phyloP scores from a whole-genome alignment of 352 stramenopile species.

The Phytophthora multivora region DNA sequence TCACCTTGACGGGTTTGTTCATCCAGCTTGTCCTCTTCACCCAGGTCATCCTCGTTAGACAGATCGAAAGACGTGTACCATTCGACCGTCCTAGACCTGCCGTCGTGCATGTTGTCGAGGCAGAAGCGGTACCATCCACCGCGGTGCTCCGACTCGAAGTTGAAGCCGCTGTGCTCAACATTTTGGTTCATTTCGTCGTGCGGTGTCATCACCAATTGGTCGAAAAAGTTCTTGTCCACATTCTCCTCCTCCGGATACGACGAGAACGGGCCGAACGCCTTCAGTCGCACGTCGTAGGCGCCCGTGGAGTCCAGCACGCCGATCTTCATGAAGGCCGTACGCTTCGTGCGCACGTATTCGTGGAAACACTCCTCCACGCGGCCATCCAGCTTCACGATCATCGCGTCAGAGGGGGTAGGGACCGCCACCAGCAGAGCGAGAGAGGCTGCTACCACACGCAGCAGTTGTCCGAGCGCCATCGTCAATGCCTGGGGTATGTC shows the following conservation, averaged over 20 bases:
- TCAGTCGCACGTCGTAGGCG: conserved; percentile 77
- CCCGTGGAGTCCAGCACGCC: conserved; percentile 75
- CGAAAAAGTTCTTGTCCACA: conserved; percentile 73
- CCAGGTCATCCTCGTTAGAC: conserved; percentile 74
- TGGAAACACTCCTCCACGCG: conserved; percentile 77
- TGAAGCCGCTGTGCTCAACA: conserved; percentile 86
- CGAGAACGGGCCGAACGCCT: conserved; percentile 72
- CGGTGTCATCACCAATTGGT: conserved; percentile 69
- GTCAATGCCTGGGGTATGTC: conserved; percentile 15
- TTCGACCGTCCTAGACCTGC: conserved; percentile 72
- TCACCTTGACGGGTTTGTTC: conserved; percentile 64
- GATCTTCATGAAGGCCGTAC: conserved; percentile 85
- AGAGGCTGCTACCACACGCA: conserved; percentile 23
- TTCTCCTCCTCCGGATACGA: conserved; percentile 52
- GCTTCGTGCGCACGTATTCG: conserved; percentile 86
- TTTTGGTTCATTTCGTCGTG: conserved; percentile 71
- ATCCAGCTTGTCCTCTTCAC: conserved; percentile 78
- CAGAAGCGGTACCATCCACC: conserved; percentile 89
- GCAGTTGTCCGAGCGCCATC: conserved; percentile 30
- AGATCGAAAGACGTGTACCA: conserved; percentile 86
- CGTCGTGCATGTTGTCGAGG: conserved; percentile 77
- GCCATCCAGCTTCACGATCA: conserved; percentile 66
- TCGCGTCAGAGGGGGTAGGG: conserved; percentile 33
- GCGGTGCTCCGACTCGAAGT: conserved; percentile 86
- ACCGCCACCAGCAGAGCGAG: conserved; percentile 33